A percentile compares a stretch with the other conserved stretches of the same genome.
These are phyloP conservation scores for Phytophthora macrochlamydospora DNA, from an alignment of 352 stramenopile genomes.

Conservation along the genomic window DNA sequence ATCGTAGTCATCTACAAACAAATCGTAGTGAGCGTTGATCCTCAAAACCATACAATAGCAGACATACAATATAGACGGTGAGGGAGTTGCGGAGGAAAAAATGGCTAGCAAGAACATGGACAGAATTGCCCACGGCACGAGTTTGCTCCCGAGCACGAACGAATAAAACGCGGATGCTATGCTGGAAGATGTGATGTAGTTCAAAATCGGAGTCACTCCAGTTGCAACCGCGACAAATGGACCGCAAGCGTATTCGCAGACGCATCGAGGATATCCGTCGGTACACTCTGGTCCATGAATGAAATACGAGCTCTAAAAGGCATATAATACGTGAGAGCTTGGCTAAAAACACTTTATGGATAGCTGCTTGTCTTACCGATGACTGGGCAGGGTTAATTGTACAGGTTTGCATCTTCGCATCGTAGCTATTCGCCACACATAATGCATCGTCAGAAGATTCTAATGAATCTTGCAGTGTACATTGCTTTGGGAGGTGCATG, in stretches of 20 bases:
- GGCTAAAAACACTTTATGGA: too few relatives aligned
- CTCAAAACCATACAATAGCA: not conserved
- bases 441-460: constrained; percentile 20
- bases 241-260: constrained; percentile 66
- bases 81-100: constrained; percentile 64
- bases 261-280: constrained; percentile 58
- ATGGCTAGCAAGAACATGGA: constrained; percentile 36
- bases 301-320: constrained; percentile 52
- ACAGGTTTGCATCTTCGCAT: constrained; percentile 33
- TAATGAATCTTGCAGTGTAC: constrained; percentile 53
- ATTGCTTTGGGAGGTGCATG: constrained; percentile 56
- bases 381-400: constrained; percentile 31
- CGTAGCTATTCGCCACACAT: constrained; percentile 27
- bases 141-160: constrained; percentile 40
- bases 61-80: constrained; percentile 43
- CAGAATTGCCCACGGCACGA: constrained; percentile 47
- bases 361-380: constrained; percentile 31
- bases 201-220: constrained; percentile 51
- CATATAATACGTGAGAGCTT: too few relatives aligned
- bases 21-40: not conserved
- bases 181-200: constrained; percentile 30
- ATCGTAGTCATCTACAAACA: constrained; percentile 39
- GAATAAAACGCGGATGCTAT: constrained; percentile 41
- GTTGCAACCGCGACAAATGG: constrained; percentile 50
- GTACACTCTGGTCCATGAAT: constrained; percentile 35